Evolutionary conservation across 305 asterid genomes (phyloP).

Genomic region (Coffea humblotiana): DNA sequence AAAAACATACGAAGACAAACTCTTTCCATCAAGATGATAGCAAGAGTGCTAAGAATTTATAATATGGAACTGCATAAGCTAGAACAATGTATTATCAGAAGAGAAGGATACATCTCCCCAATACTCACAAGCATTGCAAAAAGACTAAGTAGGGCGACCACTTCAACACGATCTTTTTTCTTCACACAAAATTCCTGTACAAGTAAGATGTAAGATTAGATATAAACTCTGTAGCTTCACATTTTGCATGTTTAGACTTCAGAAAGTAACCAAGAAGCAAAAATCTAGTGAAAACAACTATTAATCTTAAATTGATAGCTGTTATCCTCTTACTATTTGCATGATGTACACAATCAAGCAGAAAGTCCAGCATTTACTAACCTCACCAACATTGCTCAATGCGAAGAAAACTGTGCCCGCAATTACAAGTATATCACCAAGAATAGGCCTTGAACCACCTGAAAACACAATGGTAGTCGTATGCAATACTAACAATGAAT

Average conservation of each 20-base stretch:
- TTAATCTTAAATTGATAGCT: background rate
- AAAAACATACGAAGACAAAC: background rate
- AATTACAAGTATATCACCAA: conserved; percentile 70
- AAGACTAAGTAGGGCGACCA: conserved; percentile 67
- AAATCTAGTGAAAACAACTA: background rate
- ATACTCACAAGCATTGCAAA: conserved; percentile 70
- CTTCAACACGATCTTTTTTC: conserved; percentile 62
- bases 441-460: conserved; percentile 76
- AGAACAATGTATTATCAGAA: background rate
- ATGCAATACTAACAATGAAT: background rate
- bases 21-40: background rate
- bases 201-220: conserved; percentile 7
- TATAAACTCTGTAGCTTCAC: background rate
- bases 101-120: conserved; percentile 70
- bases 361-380: conserved; percentile 21
- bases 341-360: background rate
- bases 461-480: conserved; percentile 8
- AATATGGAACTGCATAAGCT: background rate
- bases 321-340: background rate
- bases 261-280: background rate
- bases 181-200: conserved; percentile 76
- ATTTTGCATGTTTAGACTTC: background rate
- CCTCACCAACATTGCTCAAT: conserved; percentile 80
- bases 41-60: background rate
- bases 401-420: conserved; percentile 53